A percentile compares a stretch with the other conserved stretches of the same genome.
phyloP scores from a whole-genome alignment of 2,329 filamentous ascomycete genomes.

The Plenodomus lindquistii region DNA sequence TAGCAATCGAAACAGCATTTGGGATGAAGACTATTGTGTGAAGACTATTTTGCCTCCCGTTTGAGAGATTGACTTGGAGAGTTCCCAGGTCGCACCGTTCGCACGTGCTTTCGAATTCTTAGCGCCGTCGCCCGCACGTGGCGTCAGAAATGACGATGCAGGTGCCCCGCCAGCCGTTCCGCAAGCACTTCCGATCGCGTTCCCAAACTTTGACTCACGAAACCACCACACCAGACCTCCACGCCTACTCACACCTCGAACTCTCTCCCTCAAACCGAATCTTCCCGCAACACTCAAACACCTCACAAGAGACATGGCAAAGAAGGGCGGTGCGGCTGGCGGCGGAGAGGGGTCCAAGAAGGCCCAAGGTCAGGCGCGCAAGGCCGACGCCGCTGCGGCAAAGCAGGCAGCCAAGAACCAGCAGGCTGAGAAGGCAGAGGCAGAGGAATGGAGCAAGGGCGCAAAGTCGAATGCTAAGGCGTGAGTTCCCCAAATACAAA shows the following conservation, averaged over 20 bases:
- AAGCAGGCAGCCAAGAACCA: slow-evolving; percentile 75
- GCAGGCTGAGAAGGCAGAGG: slow-evolving; percentile 69
- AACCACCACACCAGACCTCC: slow-evolving; percentile 1
- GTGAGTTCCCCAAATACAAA: slow-evolving; percentile 58
- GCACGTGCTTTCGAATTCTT: background rate
- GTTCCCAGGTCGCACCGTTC: too few relatives aligned
- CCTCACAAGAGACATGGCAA: slow-evolving; percentile 27
- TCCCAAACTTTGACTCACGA: slow-evolving; percentile 20
- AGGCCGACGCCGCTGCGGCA: slow-evolving; percentile 81
- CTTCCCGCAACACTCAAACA: background rate
- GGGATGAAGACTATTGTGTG: too few relatives aligned
- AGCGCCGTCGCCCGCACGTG: background rate
- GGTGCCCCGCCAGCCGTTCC: slow-evolving; percentile 14
- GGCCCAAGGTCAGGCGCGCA: slow-evolving; percentile 83
- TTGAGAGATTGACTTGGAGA: too few relatives aligned
- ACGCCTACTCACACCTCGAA: too few relatives aligned
- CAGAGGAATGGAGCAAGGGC: slow-evolving; percentile 81
- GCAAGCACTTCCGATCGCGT: slow-evolving; percentile 8
- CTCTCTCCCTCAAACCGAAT: background rate
- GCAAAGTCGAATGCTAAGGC: slow-evolving; percentile 85
- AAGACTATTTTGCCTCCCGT: too few relatives aligned
- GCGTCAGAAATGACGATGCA: slow-evolving; percentile 6
- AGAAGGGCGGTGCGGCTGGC: slow-evolving; percentile 61
- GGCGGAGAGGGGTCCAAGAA: slow-evolving; percentile 81
- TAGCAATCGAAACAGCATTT: too few relatives aligned